A percentile compares a stretch with the other conserved stretches of the same genome.
Conservation (phyloP, 768 basidiomycete species). For the Lepiota venenata region DNA sequence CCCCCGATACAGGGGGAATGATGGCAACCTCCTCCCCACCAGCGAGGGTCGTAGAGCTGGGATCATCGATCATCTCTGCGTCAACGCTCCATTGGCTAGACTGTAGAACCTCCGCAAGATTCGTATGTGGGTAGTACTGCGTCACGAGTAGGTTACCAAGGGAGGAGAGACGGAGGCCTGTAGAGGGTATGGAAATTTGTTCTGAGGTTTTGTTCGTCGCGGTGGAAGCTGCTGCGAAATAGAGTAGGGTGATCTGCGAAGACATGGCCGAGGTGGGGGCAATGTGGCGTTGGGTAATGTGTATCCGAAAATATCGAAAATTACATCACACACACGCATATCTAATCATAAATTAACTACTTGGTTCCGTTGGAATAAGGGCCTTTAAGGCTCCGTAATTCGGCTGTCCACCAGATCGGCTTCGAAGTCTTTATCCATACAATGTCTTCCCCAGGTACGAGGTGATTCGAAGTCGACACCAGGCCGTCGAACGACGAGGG, state of each 20-base stretch:
- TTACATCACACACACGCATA: too few relatives aligned
- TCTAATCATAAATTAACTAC: background rate
- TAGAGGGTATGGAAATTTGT: constrained; percentile 42
- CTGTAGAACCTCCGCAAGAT: constrained; percentile 50
- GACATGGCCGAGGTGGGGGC: constrained; percentile 19
- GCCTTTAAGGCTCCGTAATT: constrained; percentile 40
- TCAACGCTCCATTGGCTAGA: constrained; percentile 77
- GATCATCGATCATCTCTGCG: constrained; percentile 73
- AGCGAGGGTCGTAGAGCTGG: constrained; percentile 40
- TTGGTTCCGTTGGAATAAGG: background rate
- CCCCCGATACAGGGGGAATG: constrained; percentile 82
- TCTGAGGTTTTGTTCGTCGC: constrained; percentile 59
- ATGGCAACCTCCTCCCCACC: constrained; percentile 80
- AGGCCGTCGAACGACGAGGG: constrained; percentile 81
- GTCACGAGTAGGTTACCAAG: constrained; percentile 50
- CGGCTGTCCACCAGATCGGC: constrained; percentile 90
- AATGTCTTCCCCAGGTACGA: constrained; percentile 58
- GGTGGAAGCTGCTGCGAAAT: constrained; percentile 67
- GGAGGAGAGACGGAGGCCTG: constrained; percentile 45
- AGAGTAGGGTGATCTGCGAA: constrained; percentile 42
- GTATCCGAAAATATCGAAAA: too few relatives aligned
- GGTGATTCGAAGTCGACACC: constrained; percentile 92
- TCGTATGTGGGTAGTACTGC: constrained; percentile 53
- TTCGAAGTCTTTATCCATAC: constrained; percentile 76
- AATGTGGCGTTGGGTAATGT: background rate